Evolutionary conservation across 2,329 filamentous ascomycete species (phyloP).

Genomic region (Microdochium nivale): DNA sequence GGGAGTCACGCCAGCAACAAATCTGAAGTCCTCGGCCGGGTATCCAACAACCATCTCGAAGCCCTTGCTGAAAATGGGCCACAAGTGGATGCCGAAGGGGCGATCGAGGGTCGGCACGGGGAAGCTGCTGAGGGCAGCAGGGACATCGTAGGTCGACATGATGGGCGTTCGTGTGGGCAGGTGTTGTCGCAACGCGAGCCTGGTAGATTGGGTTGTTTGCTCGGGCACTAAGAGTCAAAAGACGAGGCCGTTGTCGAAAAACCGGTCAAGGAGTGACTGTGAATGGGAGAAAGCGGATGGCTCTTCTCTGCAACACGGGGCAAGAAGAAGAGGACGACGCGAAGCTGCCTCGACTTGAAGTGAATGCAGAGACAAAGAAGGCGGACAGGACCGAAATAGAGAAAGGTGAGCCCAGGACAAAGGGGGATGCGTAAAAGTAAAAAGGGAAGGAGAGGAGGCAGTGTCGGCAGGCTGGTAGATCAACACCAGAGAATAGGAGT

Average conservation of each 20-base stretch:
- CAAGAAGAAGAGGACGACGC: not conserved
- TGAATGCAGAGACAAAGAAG: not conserved
- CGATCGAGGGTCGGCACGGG: slow-evolving; percentile 77
- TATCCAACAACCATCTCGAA: slow-evolving; percentile 73
- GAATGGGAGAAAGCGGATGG: not conserved
- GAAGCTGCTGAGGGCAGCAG: slow-evolving; percentile 43
- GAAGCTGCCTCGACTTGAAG: not conserved
- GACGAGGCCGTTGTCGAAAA: not conserved
- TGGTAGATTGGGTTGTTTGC: not conserved
- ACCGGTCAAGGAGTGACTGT: not conserved
- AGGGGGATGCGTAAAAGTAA: not conserved
- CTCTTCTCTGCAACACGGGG: not conserved
- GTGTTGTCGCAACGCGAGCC: not conserved
- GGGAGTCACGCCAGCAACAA: slow-evolving; percentile 71
- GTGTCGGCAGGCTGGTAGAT: not conserved
- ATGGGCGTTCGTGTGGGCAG: slow-evolving; percentile 7
- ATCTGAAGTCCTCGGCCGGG: slow-evolving; percentile 77
- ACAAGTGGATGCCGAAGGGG: slow-evolving; percentile 84
- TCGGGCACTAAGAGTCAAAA: not conserved
- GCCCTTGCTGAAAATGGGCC: slow-evolving; percentile 88
- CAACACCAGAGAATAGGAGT: not conserved
- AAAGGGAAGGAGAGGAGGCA: not conserved
- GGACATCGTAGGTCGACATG: slow-evolving; percentile 24
- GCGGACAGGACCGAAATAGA: not conserved
- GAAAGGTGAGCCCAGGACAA: not conserved